These are phyloP conservation scores for Simmondsia chinensis DNA, from an alignment of 148 eudicot species.

Conservation along the genomic window DNA sequence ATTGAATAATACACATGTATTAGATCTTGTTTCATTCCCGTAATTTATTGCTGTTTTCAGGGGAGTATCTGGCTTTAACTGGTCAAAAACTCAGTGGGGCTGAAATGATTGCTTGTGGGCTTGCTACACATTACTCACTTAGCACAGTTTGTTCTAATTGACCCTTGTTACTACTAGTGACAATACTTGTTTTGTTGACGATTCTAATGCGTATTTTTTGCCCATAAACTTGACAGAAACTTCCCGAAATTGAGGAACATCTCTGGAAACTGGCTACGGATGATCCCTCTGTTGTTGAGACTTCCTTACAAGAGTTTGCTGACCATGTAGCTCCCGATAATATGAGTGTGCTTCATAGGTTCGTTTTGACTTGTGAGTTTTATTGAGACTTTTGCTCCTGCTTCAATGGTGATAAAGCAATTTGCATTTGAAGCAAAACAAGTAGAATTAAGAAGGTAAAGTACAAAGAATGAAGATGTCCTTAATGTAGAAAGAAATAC, in stretches of 20 bases:
- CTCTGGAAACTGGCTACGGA: slow-evolving; percentile 58
- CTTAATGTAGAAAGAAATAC: no score
- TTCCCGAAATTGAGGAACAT: slow-evolving; percentile 69
- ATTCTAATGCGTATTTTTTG: not conserved
- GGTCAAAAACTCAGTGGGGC: slow-evolving; percentile 71
- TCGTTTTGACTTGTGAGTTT: slow-evolving; percentile 10
- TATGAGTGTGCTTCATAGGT: slow-evolving; percentile 70
- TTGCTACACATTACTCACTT: slow-evolving; percentile 80
- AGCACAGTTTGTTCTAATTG: slow-evolving; percentile 35
- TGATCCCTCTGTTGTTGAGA: slow-evolving; percentile 79
- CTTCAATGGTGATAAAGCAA: not conserved
- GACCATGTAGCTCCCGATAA: slow-evolving; percentile 59
- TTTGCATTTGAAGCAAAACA: no score
- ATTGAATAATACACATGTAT: no score
- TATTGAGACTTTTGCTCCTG: not conserved
- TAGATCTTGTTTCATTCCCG: no score
- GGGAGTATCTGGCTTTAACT: slow-evolving; percentile 86
- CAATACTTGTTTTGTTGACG: slow-evolving; percentile 6
- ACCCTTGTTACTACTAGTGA: slow-evolving; percentile 2
- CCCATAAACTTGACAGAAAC: slow-evolving; percentile 39
- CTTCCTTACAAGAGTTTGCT: slow-evolving; percentile 41
- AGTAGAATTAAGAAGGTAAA: no score
- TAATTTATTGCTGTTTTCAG: no score
- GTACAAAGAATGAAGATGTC: no score
- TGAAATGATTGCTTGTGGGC: slow-evolving; percentile 87